phyloP scores from a whole-genome alignment of 163 green algal species.

The Scenedesmus sp. region DNA sequence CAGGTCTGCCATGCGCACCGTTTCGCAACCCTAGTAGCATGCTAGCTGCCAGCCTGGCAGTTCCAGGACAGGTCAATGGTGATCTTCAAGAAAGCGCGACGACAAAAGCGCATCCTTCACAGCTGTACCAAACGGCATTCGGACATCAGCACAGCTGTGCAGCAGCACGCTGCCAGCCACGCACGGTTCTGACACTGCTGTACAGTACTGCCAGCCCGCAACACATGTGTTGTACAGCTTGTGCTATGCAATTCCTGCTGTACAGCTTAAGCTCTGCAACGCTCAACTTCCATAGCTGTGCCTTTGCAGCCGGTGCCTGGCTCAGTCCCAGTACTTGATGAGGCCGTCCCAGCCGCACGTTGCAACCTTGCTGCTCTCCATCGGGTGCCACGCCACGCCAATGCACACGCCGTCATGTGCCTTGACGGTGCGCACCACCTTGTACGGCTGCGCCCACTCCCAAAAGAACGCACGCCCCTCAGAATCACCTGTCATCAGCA shows the following conservation, averaged over 20 bases:
- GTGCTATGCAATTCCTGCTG: not conserved
- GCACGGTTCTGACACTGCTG: not conserved
- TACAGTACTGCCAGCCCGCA: constrained; percentile 2
- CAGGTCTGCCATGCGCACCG: not conserved
- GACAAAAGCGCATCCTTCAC: not conserved
- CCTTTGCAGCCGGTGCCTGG: not conserved
- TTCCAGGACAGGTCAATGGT: not conserved
- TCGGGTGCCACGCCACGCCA: constrained; percentile 93
- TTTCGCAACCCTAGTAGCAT: not conserved
- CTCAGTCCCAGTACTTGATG: constrained; percentile 83
- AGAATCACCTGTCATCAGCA: constrained; percentile 77
- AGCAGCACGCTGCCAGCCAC: not conserved
- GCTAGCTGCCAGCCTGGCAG: not conserved
- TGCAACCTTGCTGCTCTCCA: constrained; percentile 94
- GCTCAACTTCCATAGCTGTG: not conserved
- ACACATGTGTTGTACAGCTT: no score
- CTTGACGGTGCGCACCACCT: constrained; percentile 91
- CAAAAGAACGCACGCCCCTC: constrained; percentile 97
- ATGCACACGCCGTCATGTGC: constrained; percentile 96
- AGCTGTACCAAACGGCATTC: not conserved
- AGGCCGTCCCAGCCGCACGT: constrained; percentile 97
- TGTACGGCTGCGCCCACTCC: constrained; percentile 93
- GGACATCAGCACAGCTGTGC: not conserved
- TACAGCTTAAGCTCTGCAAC: not conserved
- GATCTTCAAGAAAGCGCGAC: not conserved